Percentiles rank a stretch among this genome's conserved stretches.
Conservation (phyloP, 257 asterid species). For the Scutellaria galericulata region DNA sequence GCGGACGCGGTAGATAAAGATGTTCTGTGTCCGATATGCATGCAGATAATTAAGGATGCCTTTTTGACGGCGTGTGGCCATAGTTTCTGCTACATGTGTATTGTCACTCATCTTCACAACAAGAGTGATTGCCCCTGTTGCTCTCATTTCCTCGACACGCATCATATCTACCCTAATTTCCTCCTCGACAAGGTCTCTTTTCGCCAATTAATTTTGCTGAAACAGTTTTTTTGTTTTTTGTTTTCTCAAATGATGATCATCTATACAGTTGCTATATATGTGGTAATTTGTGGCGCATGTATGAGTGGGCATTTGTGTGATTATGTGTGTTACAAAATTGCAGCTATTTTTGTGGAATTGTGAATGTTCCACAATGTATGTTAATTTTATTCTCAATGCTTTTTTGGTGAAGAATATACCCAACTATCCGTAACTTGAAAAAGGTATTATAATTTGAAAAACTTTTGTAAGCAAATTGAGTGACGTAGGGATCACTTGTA, state of each 20-base stretch:
- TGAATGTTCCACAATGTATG: too few species aligned
- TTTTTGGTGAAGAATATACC: too few species aligned
- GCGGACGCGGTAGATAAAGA: slow-evolving; percentile 60
- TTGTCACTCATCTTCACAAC: slow-evolving; percentile 77
- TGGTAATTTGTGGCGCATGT: too few species aligned
- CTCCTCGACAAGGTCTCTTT: slow-evolving; percentile 77
- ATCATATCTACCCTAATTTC: slow-evolving; percentile 84
- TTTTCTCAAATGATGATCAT: not conserved
- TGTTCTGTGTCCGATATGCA: slow-evolving; percentile 88
- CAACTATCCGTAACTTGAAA: too few species aligned
- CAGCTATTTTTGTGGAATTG: too few species aligned
- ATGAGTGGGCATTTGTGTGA: too few species aligned
- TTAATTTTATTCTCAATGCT: too few species aligned
- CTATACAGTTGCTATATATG: too few species aligned
- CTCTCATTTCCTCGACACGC: slow-evolving; percentile 68
- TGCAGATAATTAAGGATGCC: slow-evolving; percentile 89
- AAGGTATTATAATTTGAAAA: too few species aligned
- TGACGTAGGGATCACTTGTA: too few species aligned
- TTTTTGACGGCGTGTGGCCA: slow-evolving; percentile 89
- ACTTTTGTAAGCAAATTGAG: too few species aligned
- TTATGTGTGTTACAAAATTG: too few species aligned
- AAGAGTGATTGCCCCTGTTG: slow-evolving; percentile 95
- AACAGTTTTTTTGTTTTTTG: not conserved
- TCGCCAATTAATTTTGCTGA: not conserved
- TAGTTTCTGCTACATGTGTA: slow-evolving; percentile 91